Conservation (phyloP, 2,329 filamentous ascomycete species). For the Trichoderma koningiopsis region DNA sequence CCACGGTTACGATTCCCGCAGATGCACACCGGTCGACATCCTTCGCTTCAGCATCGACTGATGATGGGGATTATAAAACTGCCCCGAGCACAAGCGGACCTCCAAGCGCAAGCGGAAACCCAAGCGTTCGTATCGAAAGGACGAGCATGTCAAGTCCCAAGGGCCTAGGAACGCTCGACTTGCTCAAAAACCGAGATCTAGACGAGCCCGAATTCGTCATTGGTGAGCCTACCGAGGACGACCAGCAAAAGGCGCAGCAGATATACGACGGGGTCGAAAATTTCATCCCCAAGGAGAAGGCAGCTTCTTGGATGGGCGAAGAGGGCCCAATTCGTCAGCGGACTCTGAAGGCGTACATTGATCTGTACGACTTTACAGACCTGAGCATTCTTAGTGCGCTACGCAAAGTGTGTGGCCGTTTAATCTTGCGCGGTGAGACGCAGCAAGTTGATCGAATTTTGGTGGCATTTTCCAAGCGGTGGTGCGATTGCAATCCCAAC, state of each 20-base stretch:
- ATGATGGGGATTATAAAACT: conserved; percentile 45
- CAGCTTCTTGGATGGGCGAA: conserved; percentile 87
- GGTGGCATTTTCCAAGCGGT: conserved; percentile 83
- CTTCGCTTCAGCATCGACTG: conserved; percentile 41
- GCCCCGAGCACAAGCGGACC: conserved; percentile 42
- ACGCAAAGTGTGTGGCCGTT: conserved; percentile 76
- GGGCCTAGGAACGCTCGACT: conserved; percentile 37
- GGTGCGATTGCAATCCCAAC: conserved; percentile 89
- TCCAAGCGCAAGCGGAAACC: conserved; percentile 38
- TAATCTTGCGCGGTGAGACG: conserved; percentile 86
- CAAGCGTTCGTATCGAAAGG: conserved; percentile 48
- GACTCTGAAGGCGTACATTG: conserved; percentile 79
- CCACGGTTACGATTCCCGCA: conserved; percentile 47
- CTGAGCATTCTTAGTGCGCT: conserved; percentile 78
- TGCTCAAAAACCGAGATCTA: conserved; percentile 46
- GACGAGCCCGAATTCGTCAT: conserved; percentile 62
- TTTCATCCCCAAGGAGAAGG: conserved; percentile 75
- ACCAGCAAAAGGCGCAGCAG: conserved; percentile 74
- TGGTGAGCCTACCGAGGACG: conserved; percentile 65
- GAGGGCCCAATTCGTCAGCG: conserved; percentile 61
- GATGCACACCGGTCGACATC: conserved; percentile 43
- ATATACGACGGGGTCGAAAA: conserved; percentile 86
- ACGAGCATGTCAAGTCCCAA: conserved; percentile 45
- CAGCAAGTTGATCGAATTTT: conserved; percentile 96
- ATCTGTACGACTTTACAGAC: conserved; percentile 82